A percentile compares a stretch with the other conserved stretches of the same genome.
Conservation (phyloP, 2,329 filamentous ascomycete species). For the Stagonosporopsis chrysanthemi region DNA sequence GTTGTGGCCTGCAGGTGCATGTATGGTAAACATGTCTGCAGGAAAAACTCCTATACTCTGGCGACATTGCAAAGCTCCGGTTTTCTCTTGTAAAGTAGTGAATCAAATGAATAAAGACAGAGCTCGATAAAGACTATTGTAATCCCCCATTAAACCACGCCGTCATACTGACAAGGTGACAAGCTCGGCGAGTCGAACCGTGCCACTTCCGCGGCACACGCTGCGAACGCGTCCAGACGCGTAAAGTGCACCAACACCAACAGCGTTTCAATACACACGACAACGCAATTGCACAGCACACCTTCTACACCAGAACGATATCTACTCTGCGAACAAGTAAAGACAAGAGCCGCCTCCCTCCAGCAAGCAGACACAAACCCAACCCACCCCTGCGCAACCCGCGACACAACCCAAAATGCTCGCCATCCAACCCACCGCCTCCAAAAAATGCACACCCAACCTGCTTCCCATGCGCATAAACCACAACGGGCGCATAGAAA, state of each 20-base stretch:
- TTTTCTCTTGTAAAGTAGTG: no score
- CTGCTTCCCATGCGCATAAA: slow-evolving; percentile 82
- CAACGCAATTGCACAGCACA: not conserved
- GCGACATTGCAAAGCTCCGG: no score
- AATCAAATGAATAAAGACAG: no score
- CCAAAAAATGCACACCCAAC: slow-evolving; percentile 65
- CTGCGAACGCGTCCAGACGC: slow-evolving; percentile 16
- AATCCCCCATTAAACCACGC: not conserved
- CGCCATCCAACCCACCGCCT: slow-evolving; percentile 48
- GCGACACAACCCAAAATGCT: slow-evolving; percentile 49
- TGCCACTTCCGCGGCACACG: slow-evolving; percentile 22
- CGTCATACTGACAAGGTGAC: slow-evolving; percentile 9
- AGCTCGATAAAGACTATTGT: not conserved
- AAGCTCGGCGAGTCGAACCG: not conserved
- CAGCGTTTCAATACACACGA: no score
- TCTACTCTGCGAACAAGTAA: not conserved
- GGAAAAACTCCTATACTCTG: no score
- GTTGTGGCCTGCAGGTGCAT: not conserved
- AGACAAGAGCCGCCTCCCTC: not conserved
- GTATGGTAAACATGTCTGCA: not conserved
- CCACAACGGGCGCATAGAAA: slow-evolving; percentile 75
- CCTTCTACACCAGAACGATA: not conserved
- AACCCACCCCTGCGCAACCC: not conserved
- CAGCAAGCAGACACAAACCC: not conserved
- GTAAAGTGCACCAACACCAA: slow-evolving; percentile 3